Conservation (phyloP, 2,329 filamentous ascomycete species). For the Fusarium odoratissimum region DNA sequence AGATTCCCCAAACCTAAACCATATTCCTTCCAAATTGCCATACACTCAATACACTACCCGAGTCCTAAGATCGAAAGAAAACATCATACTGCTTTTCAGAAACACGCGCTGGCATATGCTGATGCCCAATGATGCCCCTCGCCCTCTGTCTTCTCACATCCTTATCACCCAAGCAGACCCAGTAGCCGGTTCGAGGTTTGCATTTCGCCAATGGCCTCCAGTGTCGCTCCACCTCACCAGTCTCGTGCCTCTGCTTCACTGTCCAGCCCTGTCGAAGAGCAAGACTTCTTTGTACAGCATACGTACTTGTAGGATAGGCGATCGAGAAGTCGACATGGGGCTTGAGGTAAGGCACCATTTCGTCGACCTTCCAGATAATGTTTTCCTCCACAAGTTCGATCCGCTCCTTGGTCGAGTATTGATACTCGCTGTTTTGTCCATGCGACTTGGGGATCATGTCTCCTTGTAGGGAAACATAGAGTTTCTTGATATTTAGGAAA, state of each 20-base stretch:
- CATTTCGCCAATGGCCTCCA: conserved; percentile 34
- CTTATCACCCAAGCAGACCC: conserved; percentile 42
- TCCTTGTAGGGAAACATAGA: conserved; percentile 37
- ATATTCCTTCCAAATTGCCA: background rate
- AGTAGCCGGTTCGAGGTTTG: conserved; percentile 39
- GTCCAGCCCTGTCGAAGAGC: conserved; percentile 14
- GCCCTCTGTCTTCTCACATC: background rate
- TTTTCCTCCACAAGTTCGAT: background rate
- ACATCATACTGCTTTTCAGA: background rate
- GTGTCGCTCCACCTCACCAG: conserved; percentile 32
- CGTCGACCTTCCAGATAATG: conserved; percentile 25
- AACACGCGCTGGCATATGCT: background rate
- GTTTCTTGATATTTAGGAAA: conserved; percentile 22
- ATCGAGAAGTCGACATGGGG: conserved; percentile 36
- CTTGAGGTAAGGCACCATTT: conserved; percentile 33
- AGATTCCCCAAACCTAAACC: background rate
- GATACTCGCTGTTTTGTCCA: background rate
- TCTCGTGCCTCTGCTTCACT: conserved; percentile 30
- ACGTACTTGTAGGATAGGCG: conserved; percentile 40
- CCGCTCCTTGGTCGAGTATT: background rate
- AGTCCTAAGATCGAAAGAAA: background rate
- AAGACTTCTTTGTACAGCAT: conserved; percentile 22
- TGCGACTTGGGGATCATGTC: background rate
- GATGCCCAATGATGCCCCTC: background rate
- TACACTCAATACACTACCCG: background rate